Base-by-base conservation (phyloP, 192 early-diverging fungal species). In the Coemansia sp. region DNA sequence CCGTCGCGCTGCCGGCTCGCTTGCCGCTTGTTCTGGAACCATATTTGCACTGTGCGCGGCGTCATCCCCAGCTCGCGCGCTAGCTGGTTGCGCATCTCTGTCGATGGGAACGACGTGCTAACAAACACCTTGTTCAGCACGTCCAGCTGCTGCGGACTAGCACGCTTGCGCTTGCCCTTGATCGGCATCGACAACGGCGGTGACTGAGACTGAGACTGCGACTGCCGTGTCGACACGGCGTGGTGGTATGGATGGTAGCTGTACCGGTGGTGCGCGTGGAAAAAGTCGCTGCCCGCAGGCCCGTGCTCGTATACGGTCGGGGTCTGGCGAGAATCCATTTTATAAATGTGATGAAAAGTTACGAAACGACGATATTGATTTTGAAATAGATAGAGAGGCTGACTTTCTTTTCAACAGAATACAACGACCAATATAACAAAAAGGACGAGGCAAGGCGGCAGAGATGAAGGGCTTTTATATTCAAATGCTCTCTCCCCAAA, bases 21-120 rank as follows among this genome's bases (percentile, higher is more conserved):
- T 68, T 95, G 93, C 31, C 95, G 85, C 67, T 88, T 89, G 83
- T 97, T 97, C 73, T 98, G 95, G 74, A 98, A 98, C 95, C 95
- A 98, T 55, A 97, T 92, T 79, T 97, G 95, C 18, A 97, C 90
- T 0, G 90, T 92, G 38, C 93, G 86, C 18, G 93, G 92, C 37
- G 89, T 87, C 95, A 97, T 95, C 46, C 87, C 86, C 46, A 93
- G 85, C 55, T 90, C 82, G 56, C 85, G 82, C 58, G 90, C 92
- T 0, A 97, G 81, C 21, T 86, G 81, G 58, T 87, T 69, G 62
- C 95, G 85, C 71, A 88, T 79, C 58, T 92, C 88, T 1, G 91
- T 90, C 34, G 89, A 90, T 17, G 95, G 95, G 58, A 94, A 92
- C 38, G 84, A 89, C 34, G 91, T 93, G 31, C 78, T 73, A 20